Evolutionary conservation across 2,329 filamentous ascomycete species (phyloP), one percentile per base, ranked within the genome.

Genomic region (Magnaporthales sp.): DNA sequence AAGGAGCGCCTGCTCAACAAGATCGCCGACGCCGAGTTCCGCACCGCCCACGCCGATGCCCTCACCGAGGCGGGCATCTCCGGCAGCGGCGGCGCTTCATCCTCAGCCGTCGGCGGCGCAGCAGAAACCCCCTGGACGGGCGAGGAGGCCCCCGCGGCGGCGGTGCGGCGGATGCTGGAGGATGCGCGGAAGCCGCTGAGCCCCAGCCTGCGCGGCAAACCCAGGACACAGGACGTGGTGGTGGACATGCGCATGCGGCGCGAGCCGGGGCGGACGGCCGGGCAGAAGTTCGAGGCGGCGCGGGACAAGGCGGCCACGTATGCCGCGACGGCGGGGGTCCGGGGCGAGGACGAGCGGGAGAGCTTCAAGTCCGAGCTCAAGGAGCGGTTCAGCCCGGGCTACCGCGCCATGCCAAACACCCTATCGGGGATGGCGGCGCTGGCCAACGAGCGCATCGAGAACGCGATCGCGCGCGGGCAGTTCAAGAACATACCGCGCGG

Each of bases 401-500:
- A 88, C 3, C 84, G 92, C 62, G 81, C 87, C 0, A 85, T 96
- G 77, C 92, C 93, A 1, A 90, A 88, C 67, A 88, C 91, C 0
- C 79, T 98, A 1, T 85, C 90, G 38, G 95, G 93, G 0, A 80
- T 99, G 15, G 85, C 90, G 4, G 91, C 91, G 0, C 78, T 98
- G 64, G 95, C 95, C 1, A 97, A 98, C 75, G 89, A 97, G 77
- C 77, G 77, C 26, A 98, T 99, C 68, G 94, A 97, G 75, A 90
- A 97, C 74, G 95, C 95, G 6, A 97, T 98, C 73, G 90, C 92
- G 0, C 83, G 93, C 32, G 95, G 95, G 0, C 91, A 97, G 74
- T 98, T 99, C 79, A 83, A 84, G 74, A 89, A 96, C 71, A 90
- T 99, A 13, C 88, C 87, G 8, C 84, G 93, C 2, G 94, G 94